Percentiles rank a stretch among this genome's conserved stretches.
phyloP scores from a whole-genome alignment of 257 asterid species.

The Anisodus tanguticus region DNA sequence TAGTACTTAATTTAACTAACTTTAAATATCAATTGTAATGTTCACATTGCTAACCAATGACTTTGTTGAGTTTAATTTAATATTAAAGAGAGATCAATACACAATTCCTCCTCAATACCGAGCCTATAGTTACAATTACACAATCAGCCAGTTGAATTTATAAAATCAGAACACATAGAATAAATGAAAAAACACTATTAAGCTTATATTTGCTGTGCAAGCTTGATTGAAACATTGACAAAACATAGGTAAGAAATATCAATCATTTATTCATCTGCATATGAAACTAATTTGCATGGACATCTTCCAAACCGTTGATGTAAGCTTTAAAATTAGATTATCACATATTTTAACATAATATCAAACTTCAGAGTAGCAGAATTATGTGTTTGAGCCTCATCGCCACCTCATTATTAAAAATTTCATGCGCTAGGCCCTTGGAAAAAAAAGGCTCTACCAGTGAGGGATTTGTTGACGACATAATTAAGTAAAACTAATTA shows the following conservation, averaged over 20 bases:
- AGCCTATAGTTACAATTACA: no score
- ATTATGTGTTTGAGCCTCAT: neutral
- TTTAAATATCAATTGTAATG: constrained; percentile 2
- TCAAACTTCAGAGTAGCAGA: no score
- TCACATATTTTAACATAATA: neutral
- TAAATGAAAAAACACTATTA: no score
- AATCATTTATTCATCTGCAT: neutral
- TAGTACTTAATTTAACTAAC: neutral
- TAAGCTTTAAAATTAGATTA: neutral
- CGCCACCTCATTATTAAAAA: neutral
- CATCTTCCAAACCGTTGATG: neutral
- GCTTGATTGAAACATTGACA: neutral
- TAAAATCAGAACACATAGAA: no score
- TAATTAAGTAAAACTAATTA: neutral
- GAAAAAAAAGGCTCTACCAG: no score
- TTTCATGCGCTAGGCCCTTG: no score
- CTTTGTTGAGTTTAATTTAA: no score
- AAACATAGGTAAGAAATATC: neutral
- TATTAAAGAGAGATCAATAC: no score
- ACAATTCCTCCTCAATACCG: no score
- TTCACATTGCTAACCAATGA: constrained; percentile 1
- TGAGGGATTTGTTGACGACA: neutral
- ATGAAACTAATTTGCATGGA: neutral
- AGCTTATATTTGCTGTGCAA: neutral
- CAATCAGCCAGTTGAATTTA: neutral